Conservation (phyloP, 495 filamentous ascomycete genomes). For the Beverwykella pulmonaria region DNA sequence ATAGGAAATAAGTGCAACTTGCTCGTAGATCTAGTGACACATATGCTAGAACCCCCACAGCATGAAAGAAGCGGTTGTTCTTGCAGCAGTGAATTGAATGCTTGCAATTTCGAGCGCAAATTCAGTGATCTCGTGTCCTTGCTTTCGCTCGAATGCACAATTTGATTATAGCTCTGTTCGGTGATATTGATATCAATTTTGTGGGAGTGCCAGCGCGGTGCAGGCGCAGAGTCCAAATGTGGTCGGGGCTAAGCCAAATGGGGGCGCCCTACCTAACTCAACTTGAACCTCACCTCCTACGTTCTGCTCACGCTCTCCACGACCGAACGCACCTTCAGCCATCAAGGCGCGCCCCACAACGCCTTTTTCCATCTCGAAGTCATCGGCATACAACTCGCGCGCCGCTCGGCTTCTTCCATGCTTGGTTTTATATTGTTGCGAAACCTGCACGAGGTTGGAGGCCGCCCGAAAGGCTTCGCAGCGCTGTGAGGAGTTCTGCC, state of each 20-base stretch:
- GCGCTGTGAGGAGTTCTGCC: conserved; percentile 28
- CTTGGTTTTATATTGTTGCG: conserved; percentile 29
- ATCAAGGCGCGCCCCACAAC: conserved; percentile 20
- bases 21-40: too few relatives aligned
- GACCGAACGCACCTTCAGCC: conserved; percentile 13
- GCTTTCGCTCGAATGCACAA: too few relatives aligned
- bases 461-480: conserved; percentile 37
- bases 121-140: too few relatives aligned
- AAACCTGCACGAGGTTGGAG: conserved; percentile 41
- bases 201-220: background rate
- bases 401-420: conserved; percentile 36
- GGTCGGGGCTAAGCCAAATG: too few relatives aligned
- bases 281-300: background rate
- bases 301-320: background rate
- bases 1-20: too few relatives aligned
- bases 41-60: too few relatives aligned
- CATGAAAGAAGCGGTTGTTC: too few relatives aligned
- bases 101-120: too few relatives aligned
- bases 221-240: background rate
- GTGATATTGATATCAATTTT: background rate
- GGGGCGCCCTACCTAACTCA: background rate
- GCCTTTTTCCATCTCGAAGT: conserved; percentile 42
- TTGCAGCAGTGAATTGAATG: too few relatives aligned
- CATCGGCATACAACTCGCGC: conserved; percentile 14
- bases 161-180: too few relatives aligned